phyloP scores from a whole-genome alignment of 768 basidiomycete genomes.

The Lactarius psammicola region DNA sequence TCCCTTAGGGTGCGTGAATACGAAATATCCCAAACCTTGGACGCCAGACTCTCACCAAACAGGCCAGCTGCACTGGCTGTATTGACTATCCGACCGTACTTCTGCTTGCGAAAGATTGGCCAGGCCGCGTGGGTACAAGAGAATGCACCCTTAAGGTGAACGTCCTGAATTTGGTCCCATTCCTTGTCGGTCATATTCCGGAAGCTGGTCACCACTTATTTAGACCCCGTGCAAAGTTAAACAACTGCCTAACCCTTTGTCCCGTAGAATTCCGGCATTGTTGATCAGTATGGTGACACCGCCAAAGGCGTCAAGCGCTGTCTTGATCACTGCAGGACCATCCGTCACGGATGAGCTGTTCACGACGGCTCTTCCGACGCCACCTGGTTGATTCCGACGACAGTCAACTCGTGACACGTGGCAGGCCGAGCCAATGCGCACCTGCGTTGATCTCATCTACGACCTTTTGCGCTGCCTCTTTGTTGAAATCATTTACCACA shows the following conservation, averaged over 20 bases:
- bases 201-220: constrained; percentile 51
- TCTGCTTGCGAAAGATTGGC: constrained; percentile 92
- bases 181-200: constrained; percentile 97
- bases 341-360: constrained; percentile 88
- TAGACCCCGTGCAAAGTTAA: not conserved
- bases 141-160: constrained; percentile 93
- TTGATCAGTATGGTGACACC: constrained; percentile 86
- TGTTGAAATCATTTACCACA: constrained; percentile 93
- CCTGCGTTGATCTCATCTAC: constrained; percentile 85
- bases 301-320: constrained; percentile 83
- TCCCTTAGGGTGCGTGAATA: constrained; percentile 49
- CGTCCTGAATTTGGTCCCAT: constrained; percentile 84
- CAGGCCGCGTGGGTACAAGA: constrained; percentile 93
- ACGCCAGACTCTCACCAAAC: constrained; percentile 53
- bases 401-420: not conserved
- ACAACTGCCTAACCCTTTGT: constrained; percentile 58
- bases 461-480: constrained; percentile 84
- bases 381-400: constrained; percentile 33
- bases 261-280: constrained; percentile 90
- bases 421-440: constrained; percentile 36
- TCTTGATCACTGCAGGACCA: constrained; percentile 82
- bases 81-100: constrained; percentile 93
- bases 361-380: constrained; percentile 84
- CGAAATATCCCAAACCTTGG: not conserved
- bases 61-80: constrained; percentile 93